Conservation (phyloP, 2,329 filamentous ascomycete genomes). For the Pleochaeta shiraiana region DNA sequence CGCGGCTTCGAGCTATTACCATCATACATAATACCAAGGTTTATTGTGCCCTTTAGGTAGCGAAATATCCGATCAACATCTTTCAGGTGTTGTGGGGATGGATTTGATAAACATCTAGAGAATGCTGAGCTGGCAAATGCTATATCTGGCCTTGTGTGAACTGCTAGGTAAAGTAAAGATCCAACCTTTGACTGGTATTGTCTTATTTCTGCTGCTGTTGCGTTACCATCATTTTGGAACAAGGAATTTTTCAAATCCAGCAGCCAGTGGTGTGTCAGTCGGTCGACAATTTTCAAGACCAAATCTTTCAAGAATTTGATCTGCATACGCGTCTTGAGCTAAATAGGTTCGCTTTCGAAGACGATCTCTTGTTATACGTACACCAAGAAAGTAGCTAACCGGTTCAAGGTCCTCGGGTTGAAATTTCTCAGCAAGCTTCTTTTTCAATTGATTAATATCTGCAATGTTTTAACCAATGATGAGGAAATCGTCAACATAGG, state of each 20-base stretch:
- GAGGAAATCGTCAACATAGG: constrained; percentile 1
- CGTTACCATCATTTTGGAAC: background rate
- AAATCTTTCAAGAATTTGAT: background rate
- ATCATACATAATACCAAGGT: no score
- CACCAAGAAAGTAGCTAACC: background rate
- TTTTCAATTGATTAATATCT: background rate
- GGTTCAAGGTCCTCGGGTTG: background rate
- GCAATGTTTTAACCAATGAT: background rate
- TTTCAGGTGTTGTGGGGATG: no score
- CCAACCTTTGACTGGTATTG: background rate
- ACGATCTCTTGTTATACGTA: background rate
- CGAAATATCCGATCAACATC: no score
- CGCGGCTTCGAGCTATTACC: no score
- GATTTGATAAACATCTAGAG: no score
- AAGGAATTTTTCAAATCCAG: background rate
- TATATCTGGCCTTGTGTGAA: no score
- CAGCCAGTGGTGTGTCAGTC: background rate
- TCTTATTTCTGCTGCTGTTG: background rate
- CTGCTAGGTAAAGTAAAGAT: background rate
- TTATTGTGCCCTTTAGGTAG: no score
- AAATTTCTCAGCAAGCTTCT: background rate
- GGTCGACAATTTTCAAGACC: constrained; percentile 1
- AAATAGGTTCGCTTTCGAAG: background rate
- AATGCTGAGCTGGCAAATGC: no score
- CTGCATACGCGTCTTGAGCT: background rate